A percentile compares a stretch with the other conserved stretches of the same genome.
Evolutionary conservation across 192 early-diverging fungal genomes (phyloP).

Genomic region (Backusella liffmaniae): DNA sequence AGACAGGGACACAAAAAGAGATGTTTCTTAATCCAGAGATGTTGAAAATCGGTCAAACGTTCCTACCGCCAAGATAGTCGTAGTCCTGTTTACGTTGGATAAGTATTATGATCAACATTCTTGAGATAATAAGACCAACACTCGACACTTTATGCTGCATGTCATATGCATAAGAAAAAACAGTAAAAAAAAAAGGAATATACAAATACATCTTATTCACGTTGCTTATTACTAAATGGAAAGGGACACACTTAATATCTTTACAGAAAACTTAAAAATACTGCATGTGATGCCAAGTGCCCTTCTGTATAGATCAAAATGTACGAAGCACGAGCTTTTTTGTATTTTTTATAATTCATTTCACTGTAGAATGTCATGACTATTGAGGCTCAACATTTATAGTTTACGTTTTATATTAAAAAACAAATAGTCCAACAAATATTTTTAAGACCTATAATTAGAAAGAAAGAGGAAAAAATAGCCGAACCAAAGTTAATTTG

Average conservation of each 20-base stretch:
- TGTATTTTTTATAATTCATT: neutral
- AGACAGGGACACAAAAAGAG: neutral
- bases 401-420: neutral
- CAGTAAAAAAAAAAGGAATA: neutral
- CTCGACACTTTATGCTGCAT: neutral
- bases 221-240: no score
- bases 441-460: no score
- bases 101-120: conserved; percentile 2
- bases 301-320: neutral
- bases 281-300: neutral
- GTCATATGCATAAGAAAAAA: neutral
- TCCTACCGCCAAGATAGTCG: neutral
- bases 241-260: no score
- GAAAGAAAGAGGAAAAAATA: no score
- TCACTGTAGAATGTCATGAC: neutral
- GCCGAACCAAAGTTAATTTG: no score
- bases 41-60: neutral
- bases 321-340: neutral
- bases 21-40: neutral
- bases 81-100: neutral
- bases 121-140: neutral
- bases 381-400: neutral
- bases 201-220: no score
- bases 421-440: neutral
- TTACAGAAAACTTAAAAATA: neutral